These are phyloP conservation scores for Petunia secreta DNA, from an alignment of 257 asterid species.

Conservation along the genomic window DNA sequence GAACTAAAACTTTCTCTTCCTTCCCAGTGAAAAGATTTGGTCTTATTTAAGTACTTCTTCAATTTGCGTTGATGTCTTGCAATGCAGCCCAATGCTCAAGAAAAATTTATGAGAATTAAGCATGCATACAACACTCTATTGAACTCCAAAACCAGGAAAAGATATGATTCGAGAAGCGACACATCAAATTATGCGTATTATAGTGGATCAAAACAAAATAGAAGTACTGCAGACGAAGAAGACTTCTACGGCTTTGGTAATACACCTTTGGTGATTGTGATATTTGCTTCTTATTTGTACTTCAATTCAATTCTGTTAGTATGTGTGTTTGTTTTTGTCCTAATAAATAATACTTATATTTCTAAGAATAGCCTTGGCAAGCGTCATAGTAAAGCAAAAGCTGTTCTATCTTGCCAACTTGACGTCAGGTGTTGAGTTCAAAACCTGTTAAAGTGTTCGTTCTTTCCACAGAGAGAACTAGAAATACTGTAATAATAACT, in stretches of 20 bases:
- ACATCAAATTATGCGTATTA: slow-evolving; percentile 63
- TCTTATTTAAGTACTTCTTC: slow-evolving; percentile 10
- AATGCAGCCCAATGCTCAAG: slow-evolving; percentile 75
- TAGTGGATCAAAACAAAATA: slow-evolving; percentile 47
- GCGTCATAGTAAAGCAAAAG: not conserved
- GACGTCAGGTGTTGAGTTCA: not conserved
- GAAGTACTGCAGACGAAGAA: slow-evolving; percentile 60
- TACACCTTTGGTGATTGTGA: slow-evolving; percentile 19
- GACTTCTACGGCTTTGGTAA: slow-evolving; percentile 94
- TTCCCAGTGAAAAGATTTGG: not conserved
- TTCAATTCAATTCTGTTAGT: not conserved
- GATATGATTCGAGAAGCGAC: slow-evolving; percentile 50
- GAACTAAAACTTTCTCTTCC: slow-evolving; percentile 1
- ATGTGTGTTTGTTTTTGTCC: not conserved
- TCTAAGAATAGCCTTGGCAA: slow-evolving; percentile 5
- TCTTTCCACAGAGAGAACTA: not conserved
- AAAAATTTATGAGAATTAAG: slow-evolving; percentile 90
- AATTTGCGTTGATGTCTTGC: not conserved
- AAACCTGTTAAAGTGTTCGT: not conserved
- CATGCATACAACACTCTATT: slow-evolving; percentile 83
- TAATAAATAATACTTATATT: not conserved
- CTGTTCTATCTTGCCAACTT: not conserved
- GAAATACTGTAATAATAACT: not conserved
- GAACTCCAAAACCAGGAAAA: slow-evolving; percentile 65
- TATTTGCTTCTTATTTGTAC: not conserved